Base-by-base conservation (phyloP, 495 filamentous ascomycete species). In the Penicillium samsonianum region DNA sequence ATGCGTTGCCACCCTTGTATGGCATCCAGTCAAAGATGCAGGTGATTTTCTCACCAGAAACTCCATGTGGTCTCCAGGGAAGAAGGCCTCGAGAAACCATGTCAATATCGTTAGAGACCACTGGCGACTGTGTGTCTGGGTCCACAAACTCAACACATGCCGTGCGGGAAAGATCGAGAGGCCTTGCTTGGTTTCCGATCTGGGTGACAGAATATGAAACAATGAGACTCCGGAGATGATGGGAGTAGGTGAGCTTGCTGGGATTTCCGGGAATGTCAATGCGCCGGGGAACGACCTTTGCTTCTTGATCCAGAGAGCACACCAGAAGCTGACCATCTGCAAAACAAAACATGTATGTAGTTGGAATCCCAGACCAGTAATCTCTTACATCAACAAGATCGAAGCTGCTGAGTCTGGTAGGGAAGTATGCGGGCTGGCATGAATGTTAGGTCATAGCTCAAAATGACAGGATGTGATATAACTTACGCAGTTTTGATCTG, bases 11-110 rank as follows among this genome's bases (percentile, higher is more conserved):
- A 20, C 67, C 67, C 55, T 66, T 69, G 41, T 61, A 63, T 26
- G 76, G 78, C 8, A 67, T 71, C 80, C 80, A 82, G 55, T 82
- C 80, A 17, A 77, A 53, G 11, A 82, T 77, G 50, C 77, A 80
- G 28, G 73, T 75, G 47, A 81, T 73, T 14, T 67, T 74, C 58
- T 82, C 80, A 7, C 78, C 78, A n/a, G 70, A 65, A 28, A 68
- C 63, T 12, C 65, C 67, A 37, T 64, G 63, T 19, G 72, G 72
- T 57, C 70, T 66, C 72, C 72, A 73, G 22, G 62, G 63, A 54
- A 16, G 50, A 30, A 2, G 31, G 22, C 53, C 55, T 2, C 59
- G 50, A 2, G 59, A 26, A 51, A 9, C 31, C 16, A 26, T 53
- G 25, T n/a, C 58, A 49, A 6, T 37, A 25, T 33, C 50, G 35